phyloP scores from a whole-genome alignment of 345 rosid genomes.

The Pistacia atlantica region DNA sequence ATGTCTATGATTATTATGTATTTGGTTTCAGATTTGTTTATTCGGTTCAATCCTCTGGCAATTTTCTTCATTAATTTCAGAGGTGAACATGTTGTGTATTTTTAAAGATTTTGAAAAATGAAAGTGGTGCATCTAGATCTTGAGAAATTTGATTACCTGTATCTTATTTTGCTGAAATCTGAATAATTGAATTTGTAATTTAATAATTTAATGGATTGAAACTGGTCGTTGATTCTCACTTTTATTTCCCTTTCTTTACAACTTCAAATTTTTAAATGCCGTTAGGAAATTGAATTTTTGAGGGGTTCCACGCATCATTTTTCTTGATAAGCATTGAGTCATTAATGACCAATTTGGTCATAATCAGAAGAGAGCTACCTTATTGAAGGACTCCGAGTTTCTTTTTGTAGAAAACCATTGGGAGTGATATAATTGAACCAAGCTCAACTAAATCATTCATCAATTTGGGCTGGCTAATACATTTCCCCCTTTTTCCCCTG shows the following conservation, averaged over 20 bases:
- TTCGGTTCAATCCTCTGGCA: neutral
- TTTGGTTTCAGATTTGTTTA: conserved; percentile 1
- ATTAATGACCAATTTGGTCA: conserved; percentile 9
- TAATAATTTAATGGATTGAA: neutral
- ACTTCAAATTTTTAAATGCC: neutral
- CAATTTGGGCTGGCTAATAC: neutral
- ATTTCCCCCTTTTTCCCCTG: neutral
- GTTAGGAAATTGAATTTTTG: too few species aligned
- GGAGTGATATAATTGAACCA: neutral
- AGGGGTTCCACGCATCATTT: too few species aligned
- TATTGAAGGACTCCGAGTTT: neutral
- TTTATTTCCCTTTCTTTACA: conserved; percentile 13
- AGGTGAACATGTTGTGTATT: neutral
- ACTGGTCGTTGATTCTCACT: neutral
- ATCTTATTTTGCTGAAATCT: neutral
- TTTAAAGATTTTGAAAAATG: neutral
- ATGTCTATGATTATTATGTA: neutral
- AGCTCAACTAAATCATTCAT: neutral
- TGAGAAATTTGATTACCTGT: neutral
- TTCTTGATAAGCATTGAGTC: conserved; percentile 15
- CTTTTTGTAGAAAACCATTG: neutral
- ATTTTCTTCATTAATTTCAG: neutral
- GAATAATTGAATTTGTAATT: too few species aligned
- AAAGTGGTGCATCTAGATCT: conserved; percentile 3
- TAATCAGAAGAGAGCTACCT: neutral